Conservation (phyloP, 176 grass and related monocot species). For the Eragrostis nindensis region DNA sequence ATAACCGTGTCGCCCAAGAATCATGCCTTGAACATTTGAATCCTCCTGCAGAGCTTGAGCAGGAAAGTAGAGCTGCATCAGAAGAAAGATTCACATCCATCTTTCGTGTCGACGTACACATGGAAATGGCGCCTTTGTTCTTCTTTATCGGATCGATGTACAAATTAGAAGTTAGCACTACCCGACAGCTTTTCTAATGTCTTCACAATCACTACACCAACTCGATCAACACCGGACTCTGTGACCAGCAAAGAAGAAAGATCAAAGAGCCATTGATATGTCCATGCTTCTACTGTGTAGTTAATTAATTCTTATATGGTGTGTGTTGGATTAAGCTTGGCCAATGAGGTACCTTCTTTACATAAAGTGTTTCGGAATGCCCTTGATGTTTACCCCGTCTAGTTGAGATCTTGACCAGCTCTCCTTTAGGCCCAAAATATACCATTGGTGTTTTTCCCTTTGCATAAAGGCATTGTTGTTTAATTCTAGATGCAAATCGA, state of each 20-base stretch:
- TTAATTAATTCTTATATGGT: background rate
- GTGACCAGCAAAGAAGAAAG: constrained; percentile 22
- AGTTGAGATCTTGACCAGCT: constrained; percentile 50
- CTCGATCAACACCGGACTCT: background rate
- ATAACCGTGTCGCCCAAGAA: background rate
- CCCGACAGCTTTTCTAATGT: constrained; percentile 18
- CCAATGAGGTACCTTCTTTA: background rate
- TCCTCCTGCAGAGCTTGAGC: background rate
- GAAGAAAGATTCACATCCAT: background rate
- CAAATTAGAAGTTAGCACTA: background rate
- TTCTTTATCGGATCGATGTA: too few relatives aligned
- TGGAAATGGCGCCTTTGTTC: too few relatives aligned
- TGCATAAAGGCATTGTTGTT: background rate
- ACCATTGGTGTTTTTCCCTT: background rate
- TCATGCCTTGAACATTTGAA: background rate
- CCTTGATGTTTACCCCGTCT: background rate
- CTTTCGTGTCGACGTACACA: too few relatives aligned
- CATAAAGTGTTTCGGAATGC: constrained; percentile 15
- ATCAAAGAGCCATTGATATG: constrained; percentile 30
- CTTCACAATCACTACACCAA: constrained; percentile 40
- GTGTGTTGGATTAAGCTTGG: background rate
- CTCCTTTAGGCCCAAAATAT: constrained; percentile 8
- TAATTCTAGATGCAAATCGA: background rate
- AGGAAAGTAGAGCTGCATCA: background rate
- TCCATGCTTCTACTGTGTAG: background rate